Evolutionary conservation across 2,329 filamentous ascomycete genomes (phyloP).

Genomic region (Beauveria sp.): DNA sequence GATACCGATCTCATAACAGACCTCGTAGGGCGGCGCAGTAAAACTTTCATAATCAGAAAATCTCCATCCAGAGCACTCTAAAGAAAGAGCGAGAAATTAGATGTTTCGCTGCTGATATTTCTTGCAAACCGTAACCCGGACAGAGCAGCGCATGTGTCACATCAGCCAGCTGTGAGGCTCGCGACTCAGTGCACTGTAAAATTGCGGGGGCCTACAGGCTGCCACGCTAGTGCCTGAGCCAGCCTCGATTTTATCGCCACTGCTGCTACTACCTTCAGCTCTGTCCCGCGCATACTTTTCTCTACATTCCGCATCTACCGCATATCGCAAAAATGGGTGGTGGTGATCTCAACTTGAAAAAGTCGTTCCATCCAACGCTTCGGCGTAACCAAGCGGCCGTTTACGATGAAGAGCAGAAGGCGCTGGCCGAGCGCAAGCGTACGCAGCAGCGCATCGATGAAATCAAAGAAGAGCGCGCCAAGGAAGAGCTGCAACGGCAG

Average conservation of each 20-base stretch:
- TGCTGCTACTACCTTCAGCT: not conserved
- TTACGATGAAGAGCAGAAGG: constrained; percentile 86
- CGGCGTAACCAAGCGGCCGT: constrained; percentile 86
- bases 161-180: no score
- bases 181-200: not conserved
- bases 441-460: constrained; percentile 89
- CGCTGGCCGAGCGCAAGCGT: constrained; percentile 88
- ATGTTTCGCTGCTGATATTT: not conserved
- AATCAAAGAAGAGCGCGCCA: constrained; percentile 83
- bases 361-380: constrained; percentile 87
- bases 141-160: no score
- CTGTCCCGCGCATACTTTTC: constrained; percentile 12
- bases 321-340: constrained; percentile 64
- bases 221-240: not conserved
- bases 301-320: not conserved
- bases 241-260: constrained; percentile 8
- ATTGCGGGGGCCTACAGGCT: constrained; percentile 5
- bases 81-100: not conserved
- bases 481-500: constrained; percentile 84
- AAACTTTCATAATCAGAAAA: not conserved
- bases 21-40: not conserved
- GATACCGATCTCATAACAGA: not conserved
- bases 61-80: no score
- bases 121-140: no score
- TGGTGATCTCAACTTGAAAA: constrained; percentile 91